Percentiles rank a stretch among this genome's conserved stretches.
phyloP scores from a whole-genome alignment of 352 stramenopile species.

The Globisporangium camurandrum region DNA sequence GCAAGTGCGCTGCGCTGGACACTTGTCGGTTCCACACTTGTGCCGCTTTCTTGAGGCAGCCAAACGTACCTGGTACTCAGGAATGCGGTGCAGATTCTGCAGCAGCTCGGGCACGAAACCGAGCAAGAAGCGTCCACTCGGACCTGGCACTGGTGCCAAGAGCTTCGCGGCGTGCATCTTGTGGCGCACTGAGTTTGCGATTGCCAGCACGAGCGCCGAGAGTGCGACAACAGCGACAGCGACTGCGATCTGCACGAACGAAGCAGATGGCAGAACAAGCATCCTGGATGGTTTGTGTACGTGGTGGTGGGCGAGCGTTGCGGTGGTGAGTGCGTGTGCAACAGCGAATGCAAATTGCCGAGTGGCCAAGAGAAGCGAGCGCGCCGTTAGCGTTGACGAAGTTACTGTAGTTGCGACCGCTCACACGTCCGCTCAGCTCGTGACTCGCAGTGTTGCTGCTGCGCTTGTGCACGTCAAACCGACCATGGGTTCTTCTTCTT shows the following conservation, averaged over 20 bases:
- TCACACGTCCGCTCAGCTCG: too few relatives aligned
- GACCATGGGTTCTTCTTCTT: too few relatives aligned
- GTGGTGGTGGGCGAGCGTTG: slow-evolving; percentile 23
- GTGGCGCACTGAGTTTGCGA: slow-evolving; percentile 16
- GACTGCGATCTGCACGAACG: not conserved
- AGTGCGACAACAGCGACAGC: not conserved
- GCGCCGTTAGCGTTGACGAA: too few relatives aligned
- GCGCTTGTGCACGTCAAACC: too few relatives aligned
- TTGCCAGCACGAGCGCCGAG: not conserved
- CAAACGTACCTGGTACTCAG: slow-evolving; percentile 37
- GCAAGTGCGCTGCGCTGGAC: not conserved
- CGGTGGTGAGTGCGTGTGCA: not conserved
- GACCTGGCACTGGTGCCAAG: slow-evolving; percentile 29
- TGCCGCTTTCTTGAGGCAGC: not conserved
- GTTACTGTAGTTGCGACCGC: too few relatives aligned
- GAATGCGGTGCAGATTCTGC: slow-evolving; percentile 43
- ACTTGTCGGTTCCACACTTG: not conserved
- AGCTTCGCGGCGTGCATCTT: slow-evolving; percentile 50
- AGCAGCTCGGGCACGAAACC: slow-evolving; percentile 49
- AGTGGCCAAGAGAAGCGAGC: too few relatives aligned
- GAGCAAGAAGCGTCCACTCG: slow-evolving; percentile 33
- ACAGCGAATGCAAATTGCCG: not conserved
- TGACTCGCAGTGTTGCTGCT: too few relatives aligned
- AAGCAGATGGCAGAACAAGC: not conserved
- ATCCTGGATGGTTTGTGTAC: slow-evolving; percentile 9